Base-by-base conservation (phyloP, 257 asterid genomes). In the Cruciata laevipes region DNA sequence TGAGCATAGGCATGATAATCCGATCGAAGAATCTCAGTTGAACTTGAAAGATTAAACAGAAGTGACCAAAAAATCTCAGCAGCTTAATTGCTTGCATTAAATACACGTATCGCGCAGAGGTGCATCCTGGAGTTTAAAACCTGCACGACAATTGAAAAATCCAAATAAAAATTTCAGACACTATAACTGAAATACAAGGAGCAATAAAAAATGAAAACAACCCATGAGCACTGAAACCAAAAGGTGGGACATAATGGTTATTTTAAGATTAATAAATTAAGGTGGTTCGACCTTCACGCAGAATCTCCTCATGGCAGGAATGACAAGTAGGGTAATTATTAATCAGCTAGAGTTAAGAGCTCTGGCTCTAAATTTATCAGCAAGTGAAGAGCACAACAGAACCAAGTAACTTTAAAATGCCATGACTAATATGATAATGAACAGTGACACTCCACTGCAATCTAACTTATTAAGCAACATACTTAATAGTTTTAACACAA, bases 51-150 rank as follows among this genome's bases (percentile, higher is more conserved):
- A 37, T 3, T 37, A 37, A 37, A 37, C 12, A 37, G 10, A 37
- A 8, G 42, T 37, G 42, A 37, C 42, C 10, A 11, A 37, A 37
- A 35, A 37, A 37, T 37, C 42, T 37, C 42, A 37, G 42, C 42
- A 37, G 42, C 42, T 37, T 37, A 81, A 79, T 87, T 86, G 90
- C 96, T 91, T 78, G 87, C 96, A 47, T 82, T 79, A 77, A 89
- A 89, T 77, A 87, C 82, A 67, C 95, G 94, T 65, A 85, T 93
- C 71, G 96, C 96, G 74, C 96, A 85, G 74, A 89, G 86, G 79
- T 86, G 96, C 98, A 89, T 91, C 96, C 98, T 85, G 77, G 96
- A 91, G 88, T 83, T 78, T 72, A 89, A 91, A 73, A 87, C 98
- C 96, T 91, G 90, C 42, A 71, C 4, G 66, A 32, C 17, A 65